Conservation (phyloP, 2,329 filamentous ascomycete genomes). For the Tolypocladium tundrense region DNA sequence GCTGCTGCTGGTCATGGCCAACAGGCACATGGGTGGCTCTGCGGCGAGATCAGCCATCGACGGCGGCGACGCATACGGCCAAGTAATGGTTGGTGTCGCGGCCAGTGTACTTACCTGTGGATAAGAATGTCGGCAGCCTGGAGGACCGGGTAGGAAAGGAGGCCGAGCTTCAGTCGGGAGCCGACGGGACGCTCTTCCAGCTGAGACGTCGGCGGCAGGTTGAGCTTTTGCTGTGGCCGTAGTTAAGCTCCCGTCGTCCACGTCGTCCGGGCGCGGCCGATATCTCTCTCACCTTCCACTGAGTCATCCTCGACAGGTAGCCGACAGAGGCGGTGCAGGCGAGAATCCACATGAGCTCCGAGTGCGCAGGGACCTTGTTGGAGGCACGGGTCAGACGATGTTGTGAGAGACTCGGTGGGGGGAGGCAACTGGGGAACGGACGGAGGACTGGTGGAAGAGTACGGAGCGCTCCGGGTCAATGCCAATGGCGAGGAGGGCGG, state of each 20-base stretch:
- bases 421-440: constrained; percentile 26
- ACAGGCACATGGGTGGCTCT: constrained; percentile 91
- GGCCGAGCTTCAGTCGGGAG: constrained; percentile 63
- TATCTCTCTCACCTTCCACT: constrained; percentile 68
- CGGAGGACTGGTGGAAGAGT: constrained; percentile 74
- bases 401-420: neutral
- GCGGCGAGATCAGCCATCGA: neutral
- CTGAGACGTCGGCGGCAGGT: constrained; percentile 47
- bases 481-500: constrained; percentile 73
- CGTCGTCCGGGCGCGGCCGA: neutral
- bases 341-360: constrained; percentile 94
- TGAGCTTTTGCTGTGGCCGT: constrained; percentile 58
- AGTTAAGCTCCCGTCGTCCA: neutral
- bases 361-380: constrained; percentile 59
- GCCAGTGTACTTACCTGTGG: constrained; percentile 45
- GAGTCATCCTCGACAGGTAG: constrained; percentile 95
- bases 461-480: constrained; percentile 66
- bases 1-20: constrained; percentile 89
- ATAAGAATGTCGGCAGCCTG: constrained; percentile 91
- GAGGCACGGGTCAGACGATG: neutral
- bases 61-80: neutral
- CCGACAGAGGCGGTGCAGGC: constrained; percentile 87
- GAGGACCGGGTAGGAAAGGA: constrained; percentile 93
- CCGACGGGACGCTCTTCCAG: constrained; percentile 49
- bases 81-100: neutral